Percentiles rank a stretch among this genome's conserved stretches.
phyloP scores from a whole-genome alignment of 441 rosid genomes.

The Pelargonium cotyledonis region DNA sequence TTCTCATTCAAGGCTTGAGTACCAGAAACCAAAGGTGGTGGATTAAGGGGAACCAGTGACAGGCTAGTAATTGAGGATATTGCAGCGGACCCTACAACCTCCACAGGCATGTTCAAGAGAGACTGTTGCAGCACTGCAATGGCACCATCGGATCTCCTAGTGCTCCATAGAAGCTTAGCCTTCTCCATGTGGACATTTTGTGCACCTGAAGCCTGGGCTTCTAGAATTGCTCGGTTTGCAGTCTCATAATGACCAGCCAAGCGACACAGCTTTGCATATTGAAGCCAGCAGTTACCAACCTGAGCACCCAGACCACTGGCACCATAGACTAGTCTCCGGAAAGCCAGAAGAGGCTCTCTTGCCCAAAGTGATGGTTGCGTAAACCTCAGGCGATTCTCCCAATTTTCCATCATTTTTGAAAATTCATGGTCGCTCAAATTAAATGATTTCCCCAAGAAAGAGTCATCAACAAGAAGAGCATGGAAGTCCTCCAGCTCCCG shows the following conservation, averaged over 20 bases:
- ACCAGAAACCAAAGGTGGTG: conserved; percentile 47
- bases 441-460: conserved; percentile 84
- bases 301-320: conserved; percentile 81
- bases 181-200: conserved; percentile 90
- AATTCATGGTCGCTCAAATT: conserved; percentile 51
- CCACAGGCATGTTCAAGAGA: conserved; percentile 88
- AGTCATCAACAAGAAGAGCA: conserved; percentile 56
- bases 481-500: conserved; percentile 88
- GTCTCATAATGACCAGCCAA: conserved; percentile 97
- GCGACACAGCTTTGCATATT: conserved; percentile 98
- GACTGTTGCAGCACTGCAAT: conserved; percentile 84
- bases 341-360: conserved; percentile 93
- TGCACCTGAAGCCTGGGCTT: conserved; percentile 93
- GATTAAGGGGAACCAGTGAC: conserved; percentile 68
- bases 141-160: conserved; percentile 88
- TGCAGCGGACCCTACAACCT: conserved; percentile 71
- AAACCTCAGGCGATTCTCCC: conserved; percentile 89
- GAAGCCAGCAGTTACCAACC: conserved; percentile 97
- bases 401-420: conserved; percentile 60
- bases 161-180: conserved; percentile 96
- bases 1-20: conserved; percentile 60
- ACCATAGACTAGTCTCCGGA: conserved; percentile 84
- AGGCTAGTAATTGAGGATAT: conserved; percentile 75
- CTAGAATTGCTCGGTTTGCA: conserved; percentile 88
- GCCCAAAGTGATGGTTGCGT: conserved; percentile 95